Percentiles rank a stretch among this genome's conserved stretches.
These are phyloP conservation scores for Xylaria acuta DNA, from an alignment of 495 filamentous ascomycete genomes.

Conservation along the genomic window DNA sequence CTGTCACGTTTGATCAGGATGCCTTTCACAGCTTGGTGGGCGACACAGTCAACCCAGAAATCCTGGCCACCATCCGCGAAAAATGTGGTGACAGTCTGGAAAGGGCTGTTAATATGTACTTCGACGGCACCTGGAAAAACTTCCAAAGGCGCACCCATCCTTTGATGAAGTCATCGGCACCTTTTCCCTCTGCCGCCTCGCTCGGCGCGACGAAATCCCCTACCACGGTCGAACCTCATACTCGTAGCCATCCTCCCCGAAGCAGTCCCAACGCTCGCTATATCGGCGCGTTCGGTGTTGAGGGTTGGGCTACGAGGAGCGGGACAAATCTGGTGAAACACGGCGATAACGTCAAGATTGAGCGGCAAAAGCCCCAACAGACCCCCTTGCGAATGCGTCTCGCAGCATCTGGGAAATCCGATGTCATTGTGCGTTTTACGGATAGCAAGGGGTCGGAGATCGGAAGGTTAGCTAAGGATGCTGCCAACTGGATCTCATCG, in stretches of 20 bases:
- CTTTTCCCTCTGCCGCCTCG: conserved; percentile 7
- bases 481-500: conserved; percentile 91
- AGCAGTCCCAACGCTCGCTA: conserved; percentile 73
- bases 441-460: conserved; percentile 80
- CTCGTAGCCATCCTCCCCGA: conserved; percentile 23
- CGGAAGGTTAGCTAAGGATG: conserved; percentile 87
- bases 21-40: conserved; percentile 76
- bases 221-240: conserved; percentile 18
- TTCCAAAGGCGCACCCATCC: conserved; percentile 29
- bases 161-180: conserved; percentile 23
- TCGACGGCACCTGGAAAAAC: conserved; percentile 90
- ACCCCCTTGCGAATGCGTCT: conserved; percentile 55
- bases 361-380: conserved; percentile 77
- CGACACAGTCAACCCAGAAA: conserved; percentile 60
- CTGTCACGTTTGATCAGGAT: conserved; percentile 65
- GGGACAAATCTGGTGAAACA: conserved; percentile 75
- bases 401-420: conserved; percentile 63
- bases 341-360: conserved; percentile 81
- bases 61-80: conserved; percentile 59
- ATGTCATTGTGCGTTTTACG: conserved; percentile 94
- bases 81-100: conserved; percentile 68
- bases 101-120: conserved; percentile 81
- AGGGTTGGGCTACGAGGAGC: conserved; percentile 90
- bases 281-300: conserved; percentile 89
- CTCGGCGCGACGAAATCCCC: conserved; percentile 21